Evolutionary conservation across 2,329 filamentous ascomycete species (phyloP), one percentile per base, ranked within the genome.

Genomic region (Aspergillus sp.): DNA sequence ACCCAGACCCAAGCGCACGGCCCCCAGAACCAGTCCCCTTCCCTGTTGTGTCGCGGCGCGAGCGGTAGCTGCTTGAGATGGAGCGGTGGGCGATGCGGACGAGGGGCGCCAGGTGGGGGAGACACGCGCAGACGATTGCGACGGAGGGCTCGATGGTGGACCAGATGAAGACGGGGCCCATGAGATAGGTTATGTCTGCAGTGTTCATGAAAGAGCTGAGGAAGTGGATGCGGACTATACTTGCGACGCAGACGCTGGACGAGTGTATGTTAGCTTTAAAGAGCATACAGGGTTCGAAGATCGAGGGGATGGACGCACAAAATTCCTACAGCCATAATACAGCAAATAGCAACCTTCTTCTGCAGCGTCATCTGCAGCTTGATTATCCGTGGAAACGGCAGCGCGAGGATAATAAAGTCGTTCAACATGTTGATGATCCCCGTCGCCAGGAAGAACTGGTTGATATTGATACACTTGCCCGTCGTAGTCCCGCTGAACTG

Each of bases 291-390:
- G 1, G 9, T 30, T 24, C 7, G 24, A 17, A n/a, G 5, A 2
- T 22, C 24, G 18, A 15, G 17, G 17, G 5, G 8, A 56, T 58
- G 48, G 12, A 45, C 56, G 48, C 24, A 64, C 62, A 62, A 61
- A n/a, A 57, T 54, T 7, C 60, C 62, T 3, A 64, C 50, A 5
- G 60, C 60, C 56, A 64, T 55, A 15, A 64, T 64, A 17, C 32
- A 39, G 18, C 57, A 48, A 3, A 63, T 56, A 2, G 59, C 62
- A 15, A 60, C 9, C 32, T 62, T 62, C 12, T 63, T 60, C 32
- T 36, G 43, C 2, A 8, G 8, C 12, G 44, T 56, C 55, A 60
- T 63, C 18, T 63, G 59, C 15, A 63, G 55, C 38, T 53, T 55
- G 2, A 51, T 9, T 1, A 62, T 58, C 1, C 48, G 49, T 6